Evolutionary conservation across 768 basidiomycete species (phyloP), one percentile per base, ranked within the genome.

Genomic region (Phlegmacium glaucopus): DNA sequence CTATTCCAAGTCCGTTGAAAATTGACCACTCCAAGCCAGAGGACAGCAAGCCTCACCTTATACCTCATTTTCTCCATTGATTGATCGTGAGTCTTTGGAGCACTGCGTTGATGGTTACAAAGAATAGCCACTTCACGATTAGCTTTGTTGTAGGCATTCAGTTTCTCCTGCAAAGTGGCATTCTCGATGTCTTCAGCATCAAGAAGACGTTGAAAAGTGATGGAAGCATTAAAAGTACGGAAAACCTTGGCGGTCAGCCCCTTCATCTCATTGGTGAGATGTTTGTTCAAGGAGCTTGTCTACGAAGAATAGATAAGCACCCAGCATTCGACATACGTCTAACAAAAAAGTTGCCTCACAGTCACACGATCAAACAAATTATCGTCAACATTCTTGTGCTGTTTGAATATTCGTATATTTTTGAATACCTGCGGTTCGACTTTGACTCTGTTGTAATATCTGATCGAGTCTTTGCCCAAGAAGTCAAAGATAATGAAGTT

Each of bases 151-250:
- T 98, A 99, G 15, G 92, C 90, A 47, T 95, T 92, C 40, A 98
- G 75, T 71, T 96, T 97, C 73, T 99, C 95, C 58, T 94, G 90
- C n/a, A 91, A 73, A 2, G 88, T 85, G 1, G 80, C 85, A 55
- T 82, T 72, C 55, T 75, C 72, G 36, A 78, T 62, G 6, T 67
- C 61, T 44, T 80, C 79, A 52, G 83, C 77, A 56, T 94, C 90
- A 50, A 98, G 72, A 52, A 95, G 83, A 38, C 88, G 76, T 63
- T 98, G 93, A 75, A 98, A 96, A 2, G 95, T 96, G 62, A 82
- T 84, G 18, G 96, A 98, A 17, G 96, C 96, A 61, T 99, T 99
- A 73, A 90, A 99, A 43, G 96, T 99, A 92, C 96, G 95, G 77
- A 99, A 99, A 22, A 99, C 96, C 66, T 99, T 99, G 48, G 96